Conservation (phyloP, 352 stramenopile genomes). For the Phytophthora parvispora region DNA sequence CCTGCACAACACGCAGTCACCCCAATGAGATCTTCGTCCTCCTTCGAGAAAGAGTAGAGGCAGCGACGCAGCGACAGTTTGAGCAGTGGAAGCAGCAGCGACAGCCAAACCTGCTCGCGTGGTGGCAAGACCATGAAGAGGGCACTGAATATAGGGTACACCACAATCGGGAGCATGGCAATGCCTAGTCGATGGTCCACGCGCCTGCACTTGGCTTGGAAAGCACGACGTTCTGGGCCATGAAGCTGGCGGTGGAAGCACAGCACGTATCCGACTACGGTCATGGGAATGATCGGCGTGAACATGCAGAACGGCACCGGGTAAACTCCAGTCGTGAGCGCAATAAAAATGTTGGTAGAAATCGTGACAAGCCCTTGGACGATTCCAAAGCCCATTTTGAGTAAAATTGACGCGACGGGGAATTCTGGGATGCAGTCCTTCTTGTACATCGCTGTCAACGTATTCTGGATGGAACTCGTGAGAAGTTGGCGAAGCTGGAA, state of each 20-base stretch:
- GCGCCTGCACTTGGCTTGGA: background rate
- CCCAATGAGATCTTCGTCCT: background rate
- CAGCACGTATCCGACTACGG: background rate
- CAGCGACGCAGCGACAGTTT: background rate
- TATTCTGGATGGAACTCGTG: background rate
- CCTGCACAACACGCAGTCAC: background rate
- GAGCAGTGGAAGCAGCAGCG: background rate
- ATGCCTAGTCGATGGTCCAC: background rate
- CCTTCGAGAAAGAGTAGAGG: background rate
- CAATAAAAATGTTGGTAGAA: background rate
- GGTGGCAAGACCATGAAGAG: background rate
- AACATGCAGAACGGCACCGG: background rate
- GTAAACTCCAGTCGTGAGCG: background rate
- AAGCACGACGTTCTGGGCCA: background rate
- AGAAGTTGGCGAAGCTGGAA: slow-evolving; percentile 27
- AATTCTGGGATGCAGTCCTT: background rate
- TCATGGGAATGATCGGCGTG: background rate
- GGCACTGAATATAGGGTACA: background rate
- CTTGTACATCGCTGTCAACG: background rate
- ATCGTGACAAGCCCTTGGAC: background rate
- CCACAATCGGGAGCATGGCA: background rate
- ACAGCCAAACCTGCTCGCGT: background rate
- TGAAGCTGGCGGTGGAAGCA: background rate
- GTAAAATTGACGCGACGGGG: background rate
- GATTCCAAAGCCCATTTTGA: background rate